phyloP scores from a whole-genome alignment of 345 rosid species.

The rapeseed (Brassica napus) region Da-Ae NC_063437.1:15294001-15294500 shows the following conservation, averaged over 20 bases:
- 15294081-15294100: conserved; percentile 14
- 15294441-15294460: conserved; percentile 46
- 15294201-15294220: conserved; percentile 39
- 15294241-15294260: not conserved
- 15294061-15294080: not conserved
- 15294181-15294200: conserved; percentile 39
- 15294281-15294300: conserved; percentile 15
- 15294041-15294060: conserved; percentile 6
- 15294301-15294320: conserved; percentile 35
- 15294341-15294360: not conserved
- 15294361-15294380: not conserved
- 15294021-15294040: conserved; percentile 1
- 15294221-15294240: not conserved
- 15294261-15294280: conserved; percentile 12
- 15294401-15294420: conserved; percentile 50
- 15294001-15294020: not conserved
- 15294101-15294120: conserved; percentile 22
- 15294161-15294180: conserved; percentile 13
- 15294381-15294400: conserved; percentile 15
- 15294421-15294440: conserved; percentile 64
- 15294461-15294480: conserved; percentile 33
- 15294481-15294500: conserved; percentile 37
- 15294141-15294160: conserved; percentile 16
- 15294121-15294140: conserved; percentile 12
- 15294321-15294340: conserved; percentile 3